A percentile compares a stretch with the other conserved stretches of the same genome.
phyloP scores from a whole-genome alignment of 176 grass and related monocot genomes.

The Triticum timopheevii region DNA sequence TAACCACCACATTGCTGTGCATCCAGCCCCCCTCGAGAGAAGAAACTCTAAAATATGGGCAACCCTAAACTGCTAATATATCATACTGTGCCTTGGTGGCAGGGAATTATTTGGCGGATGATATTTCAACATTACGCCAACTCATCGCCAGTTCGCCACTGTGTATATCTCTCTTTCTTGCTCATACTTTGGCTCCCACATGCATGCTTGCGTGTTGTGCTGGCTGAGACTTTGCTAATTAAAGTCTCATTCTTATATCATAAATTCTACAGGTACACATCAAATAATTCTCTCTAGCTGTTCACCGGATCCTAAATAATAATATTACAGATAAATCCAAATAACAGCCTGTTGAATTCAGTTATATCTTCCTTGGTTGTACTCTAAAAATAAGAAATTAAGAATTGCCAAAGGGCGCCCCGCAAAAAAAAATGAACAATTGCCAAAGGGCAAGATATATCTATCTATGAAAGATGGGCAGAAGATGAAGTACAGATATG shows the following conservation, averaged over 20 bases:
- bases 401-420: neutral
- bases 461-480: neutral
- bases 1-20: neutral
- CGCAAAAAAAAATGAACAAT: too few species aligned
- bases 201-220: neutral
- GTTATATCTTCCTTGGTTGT: neutral
- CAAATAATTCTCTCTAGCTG: neutral
- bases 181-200: constrained; percentile 10
- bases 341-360: neutral
- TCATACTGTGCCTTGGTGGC: constrained; percentile 15
- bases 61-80: neutral
- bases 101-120: constrained; percentile 35
- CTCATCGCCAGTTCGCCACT: constrained; percentile 31
- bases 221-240: constrained; percentile 24
- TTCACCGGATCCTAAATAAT: neutral
- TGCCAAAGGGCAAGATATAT: neutral
- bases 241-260: neutral
- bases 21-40: too few species aligned
- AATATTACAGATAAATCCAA: neutral
- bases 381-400: too few species aligned
- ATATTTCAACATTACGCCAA: constrained; percentile 33
- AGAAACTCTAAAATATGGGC: neutral
- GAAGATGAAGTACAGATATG: neutral
- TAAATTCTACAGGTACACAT: neutral
- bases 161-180: constrained; percentile 24